Base-by-base conservation (phyloP, 345 rosid species). In the Acer negundo region DNA sequence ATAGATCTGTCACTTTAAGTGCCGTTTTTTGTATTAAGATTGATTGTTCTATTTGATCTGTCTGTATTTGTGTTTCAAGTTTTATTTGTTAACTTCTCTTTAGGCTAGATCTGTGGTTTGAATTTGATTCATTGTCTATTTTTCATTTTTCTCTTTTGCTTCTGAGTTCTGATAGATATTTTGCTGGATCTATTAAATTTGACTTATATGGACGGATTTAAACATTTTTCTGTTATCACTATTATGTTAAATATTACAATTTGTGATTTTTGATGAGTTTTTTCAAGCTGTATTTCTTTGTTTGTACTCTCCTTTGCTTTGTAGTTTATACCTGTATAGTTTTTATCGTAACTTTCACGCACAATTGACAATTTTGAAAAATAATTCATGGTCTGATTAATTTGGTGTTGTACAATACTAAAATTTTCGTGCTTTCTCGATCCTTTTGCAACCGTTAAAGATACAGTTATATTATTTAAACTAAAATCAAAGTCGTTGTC, bases 11-110 rank as follows among this genome's bases (percentile, higher is more conserved):
- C 3, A 61, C 49, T 65, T 65, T 7, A 2, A 24, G 20, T 10
- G 10, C 38, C 19, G n/a, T 47, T 28, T 70, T 70, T 35, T 23
- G 4, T 49, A 9, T n/a, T 35, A 5, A 51, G 26, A 53, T 78
- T 47, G 59, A 53, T n/a, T 35, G 6, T 35, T 9, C 51, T 28
- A 61, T 49, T 70, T 49, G 74, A 72, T 75, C 70, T 71, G 42
- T 71, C 26, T 31, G 2, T 10, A 26, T 63, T 17, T 47, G 13
- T 53, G 44, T 51, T 11, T 15, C 6, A 24, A 23, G 11, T 22
- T 15, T 38, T 1, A 44, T 62, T 73, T 3, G n/a, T 31, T 59
- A 59, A 59, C 55, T 22, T 73, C 22, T 13, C 23, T 6, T 63
- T 23, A n/a, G 49, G 10, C 53, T 74, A 5, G 77, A 64, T 64